These are phyloP conservation scores for Talaromyces piceae DNA, from an alignment of 2,329 filamentous ascomycete species.

Conservation along the genomic window DNA sequence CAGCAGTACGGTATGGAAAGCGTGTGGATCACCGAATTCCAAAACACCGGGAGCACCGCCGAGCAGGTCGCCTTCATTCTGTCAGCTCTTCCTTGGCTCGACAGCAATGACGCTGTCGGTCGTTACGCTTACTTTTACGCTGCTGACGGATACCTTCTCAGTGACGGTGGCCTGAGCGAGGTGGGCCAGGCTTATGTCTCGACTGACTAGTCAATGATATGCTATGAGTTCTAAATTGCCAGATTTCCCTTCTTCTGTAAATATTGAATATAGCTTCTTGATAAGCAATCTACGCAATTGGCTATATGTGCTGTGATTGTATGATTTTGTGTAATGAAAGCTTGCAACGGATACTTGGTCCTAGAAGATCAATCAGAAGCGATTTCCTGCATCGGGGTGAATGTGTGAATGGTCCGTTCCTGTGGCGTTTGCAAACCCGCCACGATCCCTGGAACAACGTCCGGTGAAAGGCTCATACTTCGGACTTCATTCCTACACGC, in stretches of 20 bases:
- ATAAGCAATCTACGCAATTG: not conserved
- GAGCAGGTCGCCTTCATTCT: constrained; percentile 29
- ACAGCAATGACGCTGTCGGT: constrained; percentile 28
- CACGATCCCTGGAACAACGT: not conserved
- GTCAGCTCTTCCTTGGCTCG: constrained; percentile 33
- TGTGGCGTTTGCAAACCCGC: not conserved
- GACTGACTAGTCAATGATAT: not conserved
- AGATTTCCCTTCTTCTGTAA: not conserved
- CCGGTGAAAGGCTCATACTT: not conserved
- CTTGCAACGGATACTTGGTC: too few species aligned
- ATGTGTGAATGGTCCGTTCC: not conserved
- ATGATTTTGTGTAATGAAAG: too few species aligned
- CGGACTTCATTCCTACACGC: not conserved
- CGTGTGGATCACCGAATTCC: constrained; percentile 43
- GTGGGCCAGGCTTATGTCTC: constrained; percentile 24
- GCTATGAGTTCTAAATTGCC: not conserved
- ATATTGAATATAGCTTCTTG: not conserved
- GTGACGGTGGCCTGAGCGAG: constrained; percentile 18
- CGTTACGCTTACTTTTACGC: constrained; percentile 39
- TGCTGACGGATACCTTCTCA: constrained; percentile 27
- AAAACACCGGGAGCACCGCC: constrained; percentile 20
- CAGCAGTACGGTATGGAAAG: constrained; percentile 26
- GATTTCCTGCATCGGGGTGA: too few species aligned
- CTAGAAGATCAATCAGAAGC: too few species aligned
- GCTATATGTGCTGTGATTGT: too few species aligned